Base-by-base conservation (phyloP, 306 rosid species). In the Dryas octopetala region DNA sequence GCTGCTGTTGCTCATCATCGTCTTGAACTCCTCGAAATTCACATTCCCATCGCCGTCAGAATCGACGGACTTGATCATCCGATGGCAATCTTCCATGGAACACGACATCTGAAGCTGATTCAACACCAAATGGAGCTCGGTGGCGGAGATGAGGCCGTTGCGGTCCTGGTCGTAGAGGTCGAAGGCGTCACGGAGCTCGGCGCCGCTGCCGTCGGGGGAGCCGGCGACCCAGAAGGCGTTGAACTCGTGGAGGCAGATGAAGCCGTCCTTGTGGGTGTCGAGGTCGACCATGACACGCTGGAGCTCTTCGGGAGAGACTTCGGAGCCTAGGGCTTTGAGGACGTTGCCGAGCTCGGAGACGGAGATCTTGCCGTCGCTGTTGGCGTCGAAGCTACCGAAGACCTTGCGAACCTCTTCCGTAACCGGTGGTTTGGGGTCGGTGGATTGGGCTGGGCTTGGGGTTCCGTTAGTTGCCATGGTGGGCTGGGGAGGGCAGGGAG, bases 291-390 rank as follows among this genome's bases (percentile, higher is more conserved):
- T 90, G 75, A 96, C 87, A 28, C 81, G 83, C 46, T 73, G 61
- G 19, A 92, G 92, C 38, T 96, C 93, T 0, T 61, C 88, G 38
- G 67, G 19, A 0, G 83, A 16, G 4, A 85, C 86, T 66, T 49
- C 1, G 16, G 92, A 85, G 65, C 98, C 93, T 66, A 90, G 86
- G 45, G 91, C 50, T 28, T 68, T 74, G 73, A 96, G 92, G 60
- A 84, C 88, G 82, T 73, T 74, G 74, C 85, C 97, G 57, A 92
- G 74, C 83, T 96, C 98, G 73, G 45, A 4, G 67, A 78, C 68
- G 72, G 98, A 96, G 88, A 96, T 96, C 92, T 75, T 84, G 68
- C 97, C 98, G 83, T 96, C 98, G 82, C 92, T 96, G 89, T 96
- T 90, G 52, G 85, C 2, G 66, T 96, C 98, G 85, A 96, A 96